Conservation (phyloP, 2,329 filamentous ascomycete genomes). For the Fusarium nisikadoi region DNA sequence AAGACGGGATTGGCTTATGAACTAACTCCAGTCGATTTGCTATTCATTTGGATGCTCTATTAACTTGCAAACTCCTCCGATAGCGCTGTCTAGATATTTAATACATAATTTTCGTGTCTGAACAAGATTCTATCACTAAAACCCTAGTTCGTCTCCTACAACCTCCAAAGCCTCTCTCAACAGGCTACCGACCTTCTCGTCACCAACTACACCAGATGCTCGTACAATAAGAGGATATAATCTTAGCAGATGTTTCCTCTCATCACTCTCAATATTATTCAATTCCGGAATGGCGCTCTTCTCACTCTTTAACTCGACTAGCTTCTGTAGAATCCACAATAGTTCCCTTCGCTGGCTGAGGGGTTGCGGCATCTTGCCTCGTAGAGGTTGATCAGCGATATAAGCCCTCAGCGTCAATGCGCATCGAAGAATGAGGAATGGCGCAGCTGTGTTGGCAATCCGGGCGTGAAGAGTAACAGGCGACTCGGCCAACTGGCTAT, state of each 20-base stretch:
- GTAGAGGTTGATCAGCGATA: constrained; percentile 88
- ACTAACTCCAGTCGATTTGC: not conserved
- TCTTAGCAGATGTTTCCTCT: constrained; percentile 79
- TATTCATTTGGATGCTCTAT: constrained; percentile 6
- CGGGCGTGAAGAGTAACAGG: constrained; percentile 58
- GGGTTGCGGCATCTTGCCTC: constrained; percentile 90
- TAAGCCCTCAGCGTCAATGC: constrained; percentile 85
- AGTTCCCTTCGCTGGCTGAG: constrained; percentile 83
- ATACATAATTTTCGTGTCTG: not conserved
- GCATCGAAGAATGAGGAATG: constrained; percentile 83
- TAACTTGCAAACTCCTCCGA: not conserved
- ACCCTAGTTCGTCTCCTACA: constrained; percentile 64
- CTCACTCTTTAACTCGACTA: constrained; percentile 76
- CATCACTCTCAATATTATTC: constrained; percentile 62
- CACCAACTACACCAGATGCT: constrained; percentile 67
- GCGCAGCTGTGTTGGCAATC: constrained; percentile 80
- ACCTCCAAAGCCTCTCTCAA: constrained; percentile 70
- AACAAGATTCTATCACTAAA: constrained; percentile 2
- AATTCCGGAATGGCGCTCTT: constrained; percentile 72
- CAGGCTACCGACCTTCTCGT: constrained; percentile 68
- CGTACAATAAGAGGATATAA: constrained; percentile 82
- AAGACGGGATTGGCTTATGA: constrained; percentile 6
- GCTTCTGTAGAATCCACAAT: constrained; percentile 72
- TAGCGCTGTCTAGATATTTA: not conserved
- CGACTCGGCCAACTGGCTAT: constrained; percentile 27